Percentiles rank a stretch among this genome's conserved stretches.
These are phyloP conservation scores for Polychaeton citri DNA, from an alignment of 2,329 filamentous ascomycete species.

Conservation along the genomic window DNA sequence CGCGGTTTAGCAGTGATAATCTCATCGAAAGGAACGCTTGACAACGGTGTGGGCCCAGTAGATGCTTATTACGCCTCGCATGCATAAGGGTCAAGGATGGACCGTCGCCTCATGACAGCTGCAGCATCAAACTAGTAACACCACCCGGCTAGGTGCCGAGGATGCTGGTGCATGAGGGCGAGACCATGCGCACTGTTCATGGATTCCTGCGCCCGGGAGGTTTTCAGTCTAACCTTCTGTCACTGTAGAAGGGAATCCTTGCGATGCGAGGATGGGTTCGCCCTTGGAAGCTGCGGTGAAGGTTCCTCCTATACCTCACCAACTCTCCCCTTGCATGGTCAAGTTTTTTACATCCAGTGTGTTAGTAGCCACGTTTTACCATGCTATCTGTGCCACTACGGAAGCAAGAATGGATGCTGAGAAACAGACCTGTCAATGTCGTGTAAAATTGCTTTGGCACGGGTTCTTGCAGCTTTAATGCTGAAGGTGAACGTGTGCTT, in stretches of 20 bases:
- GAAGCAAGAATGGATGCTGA: not conserved
- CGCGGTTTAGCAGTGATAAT: too few relatives aligned
- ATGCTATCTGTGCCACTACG: not conserved
- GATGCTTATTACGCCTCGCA: too few relatives aligned
- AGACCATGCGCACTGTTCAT: not conserved
- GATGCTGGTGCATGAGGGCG: too few relatives aligned
- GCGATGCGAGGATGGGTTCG: not conserved
- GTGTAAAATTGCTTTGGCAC: not conserved
- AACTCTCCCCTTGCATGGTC: too few relatives aligned
- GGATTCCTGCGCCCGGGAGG: not conserved
- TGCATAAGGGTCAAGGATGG: not conserved
- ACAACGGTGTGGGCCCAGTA: too few relatives aligned
- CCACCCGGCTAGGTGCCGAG: not conserved
- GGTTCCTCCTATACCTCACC: too few relatives aligned
- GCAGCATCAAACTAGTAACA: too few relatives aligned
- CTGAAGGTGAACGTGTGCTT: not conserved
- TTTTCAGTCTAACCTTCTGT: not conserved
- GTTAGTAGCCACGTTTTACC: not conserved
- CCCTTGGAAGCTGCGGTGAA: not conserved
- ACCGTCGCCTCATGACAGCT: not conserved
- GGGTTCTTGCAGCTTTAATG: not conserved
- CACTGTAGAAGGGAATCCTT: not conserved
- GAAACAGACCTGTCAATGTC: not conserved
- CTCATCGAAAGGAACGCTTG: too few relatives aligned
- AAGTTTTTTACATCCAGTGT: too few relatives aligned